Conservation (phyloP, 345 rosid genomes). For the Dipteronia dyeriana region DNA sequence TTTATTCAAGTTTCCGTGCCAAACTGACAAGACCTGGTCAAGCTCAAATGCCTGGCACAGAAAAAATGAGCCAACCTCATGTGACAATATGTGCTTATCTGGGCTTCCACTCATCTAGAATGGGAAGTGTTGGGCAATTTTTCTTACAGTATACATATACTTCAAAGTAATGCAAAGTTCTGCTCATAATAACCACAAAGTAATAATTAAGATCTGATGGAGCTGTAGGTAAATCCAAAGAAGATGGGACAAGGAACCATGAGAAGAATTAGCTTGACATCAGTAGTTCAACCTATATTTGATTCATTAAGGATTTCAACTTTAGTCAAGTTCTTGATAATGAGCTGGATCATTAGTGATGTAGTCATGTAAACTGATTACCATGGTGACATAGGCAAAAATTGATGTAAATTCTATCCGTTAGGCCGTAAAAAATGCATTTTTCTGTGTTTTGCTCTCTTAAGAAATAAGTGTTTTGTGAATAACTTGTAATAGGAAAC, state of each 20-base stretch:
- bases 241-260: not conserved
- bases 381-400: no score
- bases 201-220: not conserved
- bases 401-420: not conserved
- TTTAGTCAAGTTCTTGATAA: no score
- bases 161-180: conserved; percentile 1
- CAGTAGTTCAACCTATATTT: not conserved
- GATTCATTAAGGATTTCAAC: not conserved
- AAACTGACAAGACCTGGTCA: not conserved
- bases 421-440: not conserved
- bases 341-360: no score
- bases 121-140: not conserved
- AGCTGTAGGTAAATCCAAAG: not conserved
- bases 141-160: not conserved
- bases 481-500: no score
- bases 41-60: not conserved
- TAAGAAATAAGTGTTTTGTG: no score
- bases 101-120: not conserved
- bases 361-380: no score
- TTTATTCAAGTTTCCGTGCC: not conserved
- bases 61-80: not conserved
- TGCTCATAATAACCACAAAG: not conserved
- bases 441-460: not conserved
- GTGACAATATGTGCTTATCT: not conserved
- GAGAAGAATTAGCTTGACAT: not conserved